Evolutionary conservation across 345 rosid species (phyloP), one percentile per base, ranked within the genome.

Genomic region (Salix caprea): DNA sequence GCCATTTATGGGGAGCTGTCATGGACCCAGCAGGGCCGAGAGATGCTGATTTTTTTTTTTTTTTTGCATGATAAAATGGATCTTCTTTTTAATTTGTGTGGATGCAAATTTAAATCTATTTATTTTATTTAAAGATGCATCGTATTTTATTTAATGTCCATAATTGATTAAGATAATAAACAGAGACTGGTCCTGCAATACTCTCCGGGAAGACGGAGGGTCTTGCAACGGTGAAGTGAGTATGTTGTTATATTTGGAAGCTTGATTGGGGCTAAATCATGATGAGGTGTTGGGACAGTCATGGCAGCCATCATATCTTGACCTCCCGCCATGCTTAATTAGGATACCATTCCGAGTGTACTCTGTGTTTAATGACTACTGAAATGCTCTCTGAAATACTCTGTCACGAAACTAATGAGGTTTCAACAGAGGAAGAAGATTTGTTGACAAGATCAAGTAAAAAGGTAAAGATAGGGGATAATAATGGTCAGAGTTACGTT

Each of bases 401-500:
- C 0, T 28, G 28, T 28, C 28, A 28, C 28, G 28, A 28, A 28
- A 28, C 28, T 1, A 28, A 1, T 28, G 28, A 28, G 28, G 28
- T 28, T 28, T 28, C 30, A 28, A 28, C 30, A 1, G 30, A 28
- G 30, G 30, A 28, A 2, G 30, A 2, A 2, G 30, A 28, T 28
- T 28, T 28, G 30, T 1, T 28, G 30, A 2, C 30, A 28, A 2
- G 30, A 28, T 28, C 30, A 1, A 28, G 30, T 28, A 28, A 2
- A 0, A 28, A 28, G 30, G 30, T 28, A 28, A n/a, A n/a, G n/a
- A n/a, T n/a, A n/a, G n/a, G n/a, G n/a, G n/a, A n/a, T n/a, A n/a
- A n/a, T n/a, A n/a, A 0, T 28, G 2, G 2, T 0, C 30, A 28
- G 30, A 28, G 2, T 2, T 28, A 28, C 0, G 30, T 28, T 0